Base-by-base conservation (phyloP, 352 stramenopile genomes). In the Phytophthora fragariae region DNA sequence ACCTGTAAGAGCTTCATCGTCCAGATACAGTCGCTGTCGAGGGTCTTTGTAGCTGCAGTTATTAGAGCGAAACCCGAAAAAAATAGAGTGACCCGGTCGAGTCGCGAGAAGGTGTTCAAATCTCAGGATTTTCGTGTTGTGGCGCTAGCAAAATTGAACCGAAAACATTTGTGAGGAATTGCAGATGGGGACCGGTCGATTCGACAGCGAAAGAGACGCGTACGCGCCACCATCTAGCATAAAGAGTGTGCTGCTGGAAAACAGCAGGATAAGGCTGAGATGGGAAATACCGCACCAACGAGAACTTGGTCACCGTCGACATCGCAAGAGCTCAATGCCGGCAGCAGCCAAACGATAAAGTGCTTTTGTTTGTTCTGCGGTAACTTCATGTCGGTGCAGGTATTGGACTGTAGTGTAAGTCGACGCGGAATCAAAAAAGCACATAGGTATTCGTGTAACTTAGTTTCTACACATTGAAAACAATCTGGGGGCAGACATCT, bases 1-100 rank as follows among this genome's bases (percentile, higher is more conserved):
- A 57, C 50, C 58, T 62, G 59, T n/a, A 73, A 10, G 11, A 76
- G 50, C 46, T 76, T 78, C 72, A 78, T 78, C 29, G 6, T 46
- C 24, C 8, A 39, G 17, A 21, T 15, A 31, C 39, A 35, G 8
- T 65, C 8, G 47, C 31, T 52, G 39, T 17, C 17, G 14, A 59
- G 29, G 27, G 3, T 39, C n/a, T 27, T 19, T 53, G n/a, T 27
- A 53, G 46, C 46, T 27, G 7, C 2, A 31, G 27, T 31, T 31
- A 31, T 31, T 31, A 31, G 27, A 31, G 27, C 27, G 47, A 41
- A 66, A 61, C 65, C 14, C 14, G 10, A 62, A 39, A 61, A 61
- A 49, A 60, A 66, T 66, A n/a, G 49, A 65, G 21, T 57, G n/a
- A 31, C 15, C 58, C 17, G 29, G 53, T 57, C 54, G 46, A 65